Evolutionary conservation across 139 green algal genomes (phyloP).

Genomic region (Micromonas commoda): DNA sequence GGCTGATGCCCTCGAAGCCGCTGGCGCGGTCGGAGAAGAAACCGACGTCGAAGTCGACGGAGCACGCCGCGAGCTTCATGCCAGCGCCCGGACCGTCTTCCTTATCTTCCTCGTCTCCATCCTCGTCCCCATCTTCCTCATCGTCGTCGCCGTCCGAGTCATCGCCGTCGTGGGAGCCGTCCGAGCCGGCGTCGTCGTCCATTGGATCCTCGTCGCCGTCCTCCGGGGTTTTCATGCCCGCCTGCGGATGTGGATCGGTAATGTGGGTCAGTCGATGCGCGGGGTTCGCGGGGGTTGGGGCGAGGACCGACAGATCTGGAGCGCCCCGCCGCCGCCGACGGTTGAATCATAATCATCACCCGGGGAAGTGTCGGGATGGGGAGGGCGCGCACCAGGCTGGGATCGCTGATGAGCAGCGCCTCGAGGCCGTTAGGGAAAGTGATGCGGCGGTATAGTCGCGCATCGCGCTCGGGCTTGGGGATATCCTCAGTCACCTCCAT

Average conservation of each 20-base stretch:
- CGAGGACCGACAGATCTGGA: no score
- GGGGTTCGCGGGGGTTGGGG: no score
- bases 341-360: no score
- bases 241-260: no score
- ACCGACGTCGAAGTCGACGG: conserved; percentile 79
- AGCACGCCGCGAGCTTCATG: conserved; percentile 69
- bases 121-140: conserved; percentile 38
- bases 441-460: background rate
- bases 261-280: no score
- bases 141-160: conserved; percentile 40
- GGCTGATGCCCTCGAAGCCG: conserved; percentile 60
- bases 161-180: conserved; percentile 31
- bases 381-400: background rate
- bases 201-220: conserved; percentile 30
- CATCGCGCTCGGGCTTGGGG: background rate
- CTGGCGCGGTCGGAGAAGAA: conserved; percentile 72
- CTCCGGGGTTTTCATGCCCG: background rate
- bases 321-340: no score
- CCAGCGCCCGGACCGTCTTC: conserved; percentile 22
- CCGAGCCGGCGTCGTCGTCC: conserved; percentile 4
- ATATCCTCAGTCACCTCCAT: background rate
- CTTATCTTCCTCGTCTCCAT: conserved; percentile 14
- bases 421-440: background rate
- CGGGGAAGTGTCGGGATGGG: no score
- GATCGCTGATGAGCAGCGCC: conserved; percentile 8